Evolutionary conservation across 768 basidiomycete genomes (phyloP).

Genomic region (Amyloporia xantha): DNA sequence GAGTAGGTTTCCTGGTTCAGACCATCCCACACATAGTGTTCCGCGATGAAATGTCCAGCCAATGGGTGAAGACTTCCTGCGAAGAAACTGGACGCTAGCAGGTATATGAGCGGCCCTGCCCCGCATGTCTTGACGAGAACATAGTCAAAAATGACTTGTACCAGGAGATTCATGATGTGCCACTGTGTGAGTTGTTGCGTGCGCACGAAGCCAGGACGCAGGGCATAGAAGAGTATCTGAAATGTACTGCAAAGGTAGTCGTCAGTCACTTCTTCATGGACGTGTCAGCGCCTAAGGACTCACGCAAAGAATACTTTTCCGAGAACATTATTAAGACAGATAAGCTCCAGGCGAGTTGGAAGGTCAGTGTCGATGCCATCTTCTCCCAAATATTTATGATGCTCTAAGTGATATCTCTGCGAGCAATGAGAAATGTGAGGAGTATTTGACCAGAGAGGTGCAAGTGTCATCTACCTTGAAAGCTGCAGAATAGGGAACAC

Average conservation of each 20-base stretch:
- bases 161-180: conserved; percentile 74
- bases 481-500: conserved; percentile 88
- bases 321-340: conserved; percentile 88
- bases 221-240: conserved; percentile 96
- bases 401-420: conserved; percentile 89
- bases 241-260: conserved; percentile 60
- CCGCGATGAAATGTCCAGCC: conserved; percentile 96
- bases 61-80: conserved; percentile 94
- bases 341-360: conserved; percentile 78
- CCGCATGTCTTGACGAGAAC: conserved; percentile 48
- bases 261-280: background rate
- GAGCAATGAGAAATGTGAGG: background rate
- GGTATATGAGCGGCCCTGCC: conserved; percentile 58
- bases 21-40: conserved; percentile 93
- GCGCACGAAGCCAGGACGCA: conserved; percentile 90
- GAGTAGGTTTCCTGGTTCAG: conserved; percentile 93
- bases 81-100: conserved; percentile 88
- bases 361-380: conserved; percentile 96
- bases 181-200: conserved; percentile 73
- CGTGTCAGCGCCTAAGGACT: conserved; percentile 27
- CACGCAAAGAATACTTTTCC: conserved; percentile 98
- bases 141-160: conserved; percentile 69
- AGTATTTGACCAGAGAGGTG: background rate
- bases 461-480: conserved; percentile 63
- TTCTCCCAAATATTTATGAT: conserved; percentile 93